phyloP scores from a whole-genome alignment of 2,329 filamentous ascomycete species.

The Penicillium sp. region DNA sequence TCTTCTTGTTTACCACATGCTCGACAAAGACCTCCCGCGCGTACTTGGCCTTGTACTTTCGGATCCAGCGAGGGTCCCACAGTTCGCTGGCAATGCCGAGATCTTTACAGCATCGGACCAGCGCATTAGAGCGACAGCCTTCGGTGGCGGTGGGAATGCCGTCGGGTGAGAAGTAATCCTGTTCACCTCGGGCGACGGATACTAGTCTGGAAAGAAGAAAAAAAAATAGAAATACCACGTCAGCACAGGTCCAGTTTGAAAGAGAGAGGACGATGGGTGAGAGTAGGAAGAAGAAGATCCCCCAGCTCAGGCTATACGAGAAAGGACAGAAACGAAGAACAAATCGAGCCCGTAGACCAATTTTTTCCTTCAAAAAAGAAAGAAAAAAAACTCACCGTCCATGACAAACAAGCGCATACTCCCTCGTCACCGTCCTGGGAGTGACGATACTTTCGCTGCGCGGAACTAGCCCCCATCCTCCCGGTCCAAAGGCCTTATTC shows the following conservation, averaged over 20 bases:
- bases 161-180: conserved; percentile 85
- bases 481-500: conserved; percentile 86
- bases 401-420: conserved; percentile 85
- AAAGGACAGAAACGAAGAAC: no score
- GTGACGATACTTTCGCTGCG: conserved; percentile 79
- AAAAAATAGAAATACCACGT: background rate
- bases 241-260: background rate
- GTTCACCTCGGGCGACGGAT: conserved; percentile 86
- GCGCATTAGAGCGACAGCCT: conserved; percentile 93
- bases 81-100: conserved; percentile 89
- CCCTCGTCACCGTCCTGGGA: conserved; percentile 73
- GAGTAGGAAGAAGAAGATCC: background rate
- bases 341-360: no score
- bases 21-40: conserved; percentile 84
- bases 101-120: conserved; percentile 98
- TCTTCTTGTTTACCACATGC: conserved; percentile 79
- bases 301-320: no score
- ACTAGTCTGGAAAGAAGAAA: conserved; percentile 59
- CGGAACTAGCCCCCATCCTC: conserved; percentile 90
- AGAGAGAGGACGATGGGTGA: no score
- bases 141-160: conserved; percentile 91
- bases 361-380: no score
- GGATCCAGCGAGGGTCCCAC: conserved; percentile 91
- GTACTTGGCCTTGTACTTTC: conserved; percentile 68
- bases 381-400: conserved; percentile 57